phyloP scores from a whole-genome alignment of 2,329 filamentous ascomycete genomes.

The Ampelomyces quisqualis region DNA sequence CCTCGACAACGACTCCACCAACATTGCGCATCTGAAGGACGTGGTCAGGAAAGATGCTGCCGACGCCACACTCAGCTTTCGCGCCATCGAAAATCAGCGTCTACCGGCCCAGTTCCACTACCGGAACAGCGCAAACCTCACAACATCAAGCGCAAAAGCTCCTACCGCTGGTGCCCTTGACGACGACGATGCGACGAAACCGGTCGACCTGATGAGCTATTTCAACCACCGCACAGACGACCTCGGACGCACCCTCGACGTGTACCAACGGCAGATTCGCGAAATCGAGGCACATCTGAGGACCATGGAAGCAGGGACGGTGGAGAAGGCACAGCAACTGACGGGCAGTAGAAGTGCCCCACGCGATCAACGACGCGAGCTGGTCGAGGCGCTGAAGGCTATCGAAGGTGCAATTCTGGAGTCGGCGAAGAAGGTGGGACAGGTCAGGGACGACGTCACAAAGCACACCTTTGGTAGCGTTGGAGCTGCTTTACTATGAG shows the following conservation, averaged over 20 bases:
- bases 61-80: conserved; percentile 70
- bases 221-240: conserved; percentile 47
- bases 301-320: conserved; percentile 50
- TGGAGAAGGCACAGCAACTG: conserved; percentile 48
- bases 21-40: conserved; percentile 59
- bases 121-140: conserved; percentile 44
- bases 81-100: conserved; percentile 72
- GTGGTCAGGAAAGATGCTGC: conserved; percentile 65
- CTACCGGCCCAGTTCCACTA: conserved; percentile 66
- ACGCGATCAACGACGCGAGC: conserved; percentile 46
- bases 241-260: conserved; percentile 43
- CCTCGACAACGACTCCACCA: conserved; percentile 62
- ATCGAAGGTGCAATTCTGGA: conserved; percentile 53
- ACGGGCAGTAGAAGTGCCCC: conserved; percentile 37
- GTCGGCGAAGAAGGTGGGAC: conserved; percentile 51
- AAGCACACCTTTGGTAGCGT: conserved; percentile 45
- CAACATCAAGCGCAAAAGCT: conserved; percentile 31
- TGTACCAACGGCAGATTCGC: conserved; percentile 47
- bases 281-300: conserved; percentile 53
- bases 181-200: conserved; percentile 41
- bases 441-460: conserved; percentile 51
- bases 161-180: conserved; percentile 35
- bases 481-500: conserved; percentile 33
- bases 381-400: conserved; percentile 50
- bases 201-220: conserved; percentile 50